Base-by-base conservation (phyloP, 1,139 yeast species). In the Pichia sp. region DNA sequence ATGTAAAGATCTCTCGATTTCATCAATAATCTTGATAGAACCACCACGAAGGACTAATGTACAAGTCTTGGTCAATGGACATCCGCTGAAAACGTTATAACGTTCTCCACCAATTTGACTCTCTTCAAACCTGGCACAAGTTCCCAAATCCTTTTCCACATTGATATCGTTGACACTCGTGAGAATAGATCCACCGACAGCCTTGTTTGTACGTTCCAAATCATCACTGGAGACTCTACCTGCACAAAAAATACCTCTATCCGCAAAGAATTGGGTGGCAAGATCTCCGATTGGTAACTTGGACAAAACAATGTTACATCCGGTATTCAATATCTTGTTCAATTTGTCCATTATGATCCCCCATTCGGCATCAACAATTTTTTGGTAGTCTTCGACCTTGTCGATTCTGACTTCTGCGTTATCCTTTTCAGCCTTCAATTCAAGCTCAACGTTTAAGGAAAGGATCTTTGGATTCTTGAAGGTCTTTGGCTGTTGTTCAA, bases 331-430 rank as follows among this genome's bases (percentile, higher is more conserved):
- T 47, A 91, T 81, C 37, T 86, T 81, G 53, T 85, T 84, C 50
- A 91, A 72, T 63, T 93, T 91, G 53, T 82, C 74, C 53, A 85
- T 72, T 48, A 91, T 91, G 47, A 91, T 84, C 58, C 85, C 78
- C 97, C 98, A 91, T 63, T 91, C 99, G 19, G 99, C 98, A 62
- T 91, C 97, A 26, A 91, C 99, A 40, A 91, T 82, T 27, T 83
- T 88, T 64, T 91, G 98, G 63, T 93, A 91, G 52, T 91, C 96
- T 42, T 77, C 74, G 36, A 91, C 97, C 57, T 87, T 83, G 52
- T 86, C 94, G 35, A 91, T 94, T 51, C 98, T 76, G 22, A 91
- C 97, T 66, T 91, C 99, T n/a, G 99, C 99, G 58, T 91, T 91
- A 60, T 91, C 99, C 66, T 86, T 88, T 64, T 91, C 99, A 2